Evolutionary conservation across 2,329 filamentous ascomycete genomes (phyloP).

Genomic region (Ophiostoma sp.): DNA sequence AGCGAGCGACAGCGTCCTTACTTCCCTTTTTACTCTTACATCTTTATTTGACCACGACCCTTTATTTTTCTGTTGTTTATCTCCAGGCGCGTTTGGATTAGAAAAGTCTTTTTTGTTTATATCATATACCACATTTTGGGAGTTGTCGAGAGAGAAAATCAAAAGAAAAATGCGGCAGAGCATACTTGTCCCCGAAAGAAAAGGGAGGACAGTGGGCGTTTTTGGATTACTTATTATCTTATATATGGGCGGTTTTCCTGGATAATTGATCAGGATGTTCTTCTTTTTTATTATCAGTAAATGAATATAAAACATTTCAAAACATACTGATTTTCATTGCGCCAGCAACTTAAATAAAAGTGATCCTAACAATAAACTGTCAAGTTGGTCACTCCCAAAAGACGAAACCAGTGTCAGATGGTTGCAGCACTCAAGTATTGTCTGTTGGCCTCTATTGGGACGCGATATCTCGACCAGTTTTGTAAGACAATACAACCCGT

Average conservation of each 20-base stretch:
- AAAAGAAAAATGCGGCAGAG: not conserved
- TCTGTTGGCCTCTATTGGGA: not conserved
- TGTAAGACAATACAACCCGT: not conserved
- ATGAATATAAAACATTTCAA: slow-evolving; percentile 14
- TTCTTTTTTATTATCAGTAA: not conserved
- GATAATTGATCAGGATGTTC: not conserved
- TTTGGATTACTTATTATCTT: not conserved
- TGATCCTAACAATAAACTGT: not conserved
- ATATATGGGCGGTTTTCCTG: not conserved
- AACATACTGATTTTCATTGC: not conserved
- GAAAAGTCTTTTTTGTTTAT: not conserved
- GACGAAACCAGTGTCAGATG: not conserved
- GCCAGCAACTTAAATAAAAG: not conserved
- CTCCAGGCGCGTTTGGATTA: not conserved
- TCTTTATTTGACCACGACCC: slow-evolving; percentile 10
- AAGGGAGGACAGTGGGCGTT: slow-evolving; percentile 14
- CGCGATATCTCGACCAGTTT: not conserved
- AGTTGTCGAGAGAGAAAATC: slow-evolving; percentile 1
- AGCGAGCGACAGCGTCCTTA: slow-evolving; percentile 2
- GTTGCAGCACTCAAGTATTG: not conserved
- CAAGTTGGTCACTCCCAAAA: not conserved
- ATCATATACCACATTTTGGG: not conserved
- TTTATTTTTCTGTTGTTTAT: not conserved
- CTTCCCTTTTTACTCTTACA: not conserved
- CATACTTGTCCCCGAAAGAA: not conserved